A percentile compares a stretch with the other conserved stretches of the same genome.
These are phyloP conservation scores for Fomitopsis betulina DNA, from an alignment of 1,284 basidiomycete species.

Conservation along the genomic window DNA sequence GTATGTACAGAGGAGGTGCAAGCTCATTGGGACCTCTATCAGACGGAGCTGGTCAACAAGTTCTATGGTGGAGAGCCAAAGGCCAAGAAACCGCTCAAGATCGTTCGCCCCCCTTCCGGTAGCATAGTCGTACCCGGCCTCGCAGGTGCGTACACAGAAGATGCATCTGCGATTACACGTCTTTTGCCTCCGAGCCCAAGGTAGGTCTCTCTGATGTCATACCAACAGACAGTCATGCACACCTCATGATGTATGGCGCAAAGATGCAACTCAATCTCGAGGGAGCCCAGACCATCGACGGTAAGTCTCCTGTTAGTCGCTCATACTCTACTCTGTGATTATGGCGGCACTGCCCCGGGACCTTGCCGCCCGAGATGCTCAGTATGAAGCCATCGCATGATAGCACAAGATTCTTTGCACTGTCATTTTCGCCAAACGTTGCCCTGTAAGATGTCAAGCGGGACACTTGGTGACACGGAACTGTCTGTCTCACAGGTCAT, in stretches of 20 bases:
- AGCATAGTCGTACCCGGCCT: conserved; percentile 67
- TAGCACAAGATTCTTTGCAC: no score
- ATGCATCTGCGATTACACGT: conserved; percentile 1
- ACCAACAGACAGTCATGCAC: conserved; percentile 72
- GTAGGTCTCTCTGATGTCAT: not conserved
- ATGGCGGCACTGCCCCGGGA: not conserved
- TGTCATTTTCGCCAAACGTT: no score
- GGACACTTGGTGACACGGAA: no score
- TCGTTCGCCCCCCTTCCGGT: conserved; percentile 39
- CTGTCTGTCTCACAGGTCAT: no score
- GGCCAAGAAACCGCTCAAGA: conserved; percentile 31
- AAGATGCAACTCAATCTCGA: conserved; percentile 62
- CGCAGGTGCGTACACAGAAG: conserved; percentile 42
- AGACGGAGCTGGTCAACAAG: conserved; percentile 23
- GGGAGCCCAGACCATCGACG: conserved; percentile 53
- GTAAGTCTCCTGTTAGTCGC: conserved; percentile 28
- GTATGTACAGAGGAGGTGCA: conserved; percentile 23
- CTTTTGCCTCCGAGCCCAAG: not conserved
- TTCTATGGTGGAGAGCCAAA: conserved; percentile 28
- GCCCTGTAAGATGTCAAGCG: no score
- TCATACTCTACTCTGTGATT: not conserved
- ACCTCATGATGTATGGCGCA: conserved; percentile 68
- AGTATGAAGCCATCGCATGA: no score
- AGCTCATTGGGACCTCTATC: conserved; percentile 22
- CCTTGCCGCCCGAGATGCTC: no score